Percentiles rank a stretch among this genome's conserved stretches.
Evolutionary conservation across 2,329 filamentous ascomycete genomes (phyloP).

Genomic region (Aspergillus cejpii): DNA sequence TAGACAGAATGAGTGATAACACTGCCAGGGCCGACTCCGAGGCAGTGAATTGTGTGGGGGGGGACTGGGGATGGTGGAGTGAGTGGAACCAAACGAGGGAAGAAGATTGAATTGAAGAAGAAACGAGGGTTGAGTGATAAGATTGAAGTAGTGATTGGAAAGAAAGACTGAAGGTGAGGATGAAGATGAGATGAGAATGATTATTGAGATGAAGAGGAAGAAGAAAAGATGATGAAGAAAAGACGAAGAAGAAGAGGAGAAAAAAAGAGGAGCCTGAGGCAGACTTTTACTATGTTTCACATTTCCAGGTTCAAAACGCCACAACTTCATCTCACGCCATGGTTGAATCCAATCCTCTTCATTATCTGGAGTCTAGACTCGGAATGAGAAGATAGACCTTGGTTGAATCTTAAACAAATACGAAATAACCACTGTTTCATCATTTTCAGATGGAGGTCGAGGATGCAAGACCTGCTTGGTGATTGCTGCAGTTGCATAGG

Average conservation of each 20-base stretch:
- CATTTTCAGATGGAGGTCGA: too few relatives aligned
- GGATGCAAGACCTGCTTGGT: too few relatives aligned
- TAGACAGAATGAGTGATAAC: too few relatives aligned
- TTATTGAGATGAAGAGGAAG: neutral
- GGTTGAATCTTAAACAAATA: too few relatives aligned
- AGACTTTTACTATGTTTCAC: neutral
- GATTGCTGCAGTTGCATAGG: too few relatives aligned
- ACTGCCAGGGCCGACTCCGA: too few relatives aligned
- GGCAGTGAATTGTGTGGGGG: neutral
- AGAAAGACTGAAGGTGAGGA: neutral
- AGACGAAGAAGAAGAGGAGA: neutral
- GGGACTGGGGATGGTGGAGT: neutral
- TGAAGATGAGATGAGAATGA: neutral
- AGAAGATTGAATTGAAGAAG: too few relatives aligned
- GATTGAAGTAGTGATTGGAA: neutral
- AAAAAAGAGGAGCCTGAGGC: neutral
- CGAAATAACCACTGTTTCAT: too few relatives aligned
- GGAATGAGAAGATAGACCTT: too few relatives aligned
- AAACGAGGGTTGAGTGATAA: neutral
- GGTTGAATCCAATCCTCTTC: too few relatives aligned
- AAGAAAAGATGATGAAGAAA: neutral
- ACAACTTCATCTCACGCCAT: too few relatives aligned
- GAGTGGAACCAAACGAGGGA: neutral
- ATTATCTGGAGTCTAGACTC: too few relatives aligned
- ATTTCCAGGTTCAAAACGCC: neutral